Conservation (phyloP, 108 stramenopile species). For the Cyclostephanos tholiformis region DNA sequence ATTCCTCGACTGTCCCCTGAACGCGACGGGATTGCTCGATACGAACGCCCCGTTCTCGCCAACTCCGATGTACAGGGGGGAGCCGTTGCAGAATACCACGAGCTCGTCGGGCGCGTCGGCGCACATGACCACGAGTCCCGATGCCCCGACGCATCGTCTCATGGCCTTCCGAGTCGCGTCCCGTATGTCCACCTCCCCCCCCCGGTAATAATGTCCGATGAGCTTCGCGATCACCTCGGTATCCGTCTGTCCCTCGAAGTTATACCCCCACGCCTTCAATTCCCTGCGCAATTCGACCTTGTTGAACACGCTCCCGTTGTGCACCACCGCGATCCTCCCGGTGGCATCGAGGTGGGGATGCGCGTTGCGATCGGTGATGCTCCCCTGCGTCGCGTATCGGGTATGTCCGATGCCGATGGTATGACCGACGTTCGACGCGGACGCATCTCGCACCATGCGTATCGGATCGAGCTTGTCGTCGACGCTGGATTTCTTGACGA, state of each 20-base stretch:
- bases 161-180: constrained; percentile 70
- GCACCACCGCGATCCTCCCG: constrained; percentile 80
- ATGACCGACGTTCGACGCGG: constrained; percentile 45
- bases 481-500: constrained; percentile 77
- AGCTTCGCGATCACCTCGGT: constrained; percentile 89
- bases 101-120: constrained; percentile 68
- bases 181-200: constrained; percentile 35
- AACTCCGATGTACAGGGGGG: constrained; percentile 84
- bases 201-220: constrained; percentile 58
- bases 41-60: constrained; percentile 74
- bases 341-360: constrained; percentile 82
- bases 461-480: constrained; percentile 72
- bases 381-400: constrained; percentile 90
- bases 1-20: constrained; percentile 80
- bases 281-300: constrained; percentile 63
- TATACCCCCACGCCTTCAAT: constrained; percentile 61
- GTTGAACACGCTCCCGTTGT: constrained; percentile 91
- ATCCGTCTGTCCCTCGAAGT: constrained; percentile 85
- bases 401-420: constrained; percentile 87
- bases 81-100: constrained; percentile 86
- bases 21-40: constrained; percentile 84
- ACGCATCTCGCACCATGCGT: constrained; percentile 60
- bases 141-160: constrained; percentile 73
- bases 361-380: constrained; percentile 85
- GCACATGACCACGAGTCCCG: constrained; percentile 73